Evolutionary conservation across 495 filamentous ascomycete genomes (phyloP), one percentile per base, ranked within the genome.

Genomic region (Aspergillus nanangensis): DNA sequence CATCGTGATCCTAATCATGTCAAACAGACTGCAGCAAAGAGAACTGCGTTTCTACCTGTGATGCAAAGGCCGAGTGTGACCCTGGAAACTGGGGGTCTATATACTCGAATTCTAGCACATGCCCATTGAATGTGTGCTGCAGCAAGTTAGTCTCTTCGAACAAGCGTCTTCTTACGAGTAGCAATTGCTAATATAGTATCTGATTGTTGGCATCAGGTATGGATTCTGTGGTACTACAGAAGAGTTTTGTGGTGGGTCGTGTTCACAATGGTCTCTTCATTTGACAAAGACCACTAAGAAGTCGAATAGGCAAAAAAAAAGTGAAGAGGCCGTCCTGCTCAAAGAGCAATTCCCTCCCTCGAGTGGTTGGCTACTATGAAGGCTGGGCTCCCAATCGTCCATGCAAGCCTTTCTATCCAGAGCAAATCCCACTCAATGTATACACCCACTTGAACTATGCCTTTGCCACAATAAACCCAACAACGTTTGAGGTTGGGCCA

Each of bases 361-460:
- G 48, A 1, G 39, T 48, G 0, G 37, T 66, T 1, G 62, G 58
- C 8, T 66, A 63, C 44, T 66, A 66, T 34, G 51, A 61, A 21
- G 36, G 36, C 5, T 62, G 60, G 58, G 11, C 42, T 1, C 3
- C 27, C 0, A 38, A 18, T 0, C 42, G 60, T 0, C n/a, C 21
- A 0, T 66, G 62, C 38, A 21, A 52, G 1, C 17, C 1, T 0
- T 41, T 57, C n/a, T 19, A 15, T 0, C 63, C 63, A 0, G 54
- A 57, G 35, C 25, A 44, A 10, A 52, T 67, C 5, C 40, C 42
- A 1, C 9, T 34, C 17, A 33, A 41, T 8, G 38, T 29, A 3
- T 61, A 55, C 43, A 76, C 71, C 4, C 72, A 79, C 51, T 43
- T 80, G 5, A 64, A 66, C 53, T 70, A 63, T 36, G 68, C 76